phyloP scores from a whole-genome alignment of 306 rosid genomes.

The Clitoria ternatea region DNA sequence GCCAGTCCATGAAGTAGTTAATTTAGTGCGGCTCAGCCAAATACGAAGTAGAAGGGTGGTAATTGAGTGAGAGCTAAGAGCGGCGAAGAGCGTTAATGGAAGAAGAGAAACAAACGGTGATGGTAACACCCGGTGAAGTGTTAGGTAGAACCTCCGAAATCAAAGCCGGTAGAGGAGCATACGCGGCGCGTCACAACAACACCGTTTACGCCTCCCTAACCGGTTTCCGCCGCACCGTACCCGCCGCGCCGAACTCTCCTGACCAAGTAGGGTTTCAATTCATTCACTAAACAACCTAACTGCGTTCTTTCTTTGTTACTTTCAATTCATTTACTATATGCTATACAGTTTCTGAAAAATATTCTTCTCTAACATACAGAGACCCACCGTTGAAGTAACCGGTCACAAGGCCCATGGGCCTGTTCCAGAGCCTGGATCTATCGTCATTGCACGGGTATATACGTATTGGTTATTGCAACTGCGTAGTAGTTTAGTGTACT shows the following conservation, averaged over 20 bases:
- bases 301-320: background rate
- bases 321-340: background rate
- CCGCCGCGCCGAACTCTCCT: slow-evolving; percentile 54
- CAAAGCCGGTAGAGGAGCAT: slow-evolving; percentile 73
- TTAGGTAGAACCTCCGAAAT: slow-evolving; percentile 56
- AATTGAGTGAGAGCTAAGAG: background rate
- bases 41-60: background rate
- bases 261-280: slow-evolving; percentile 49
- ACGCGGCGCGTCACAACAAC: slow-evolving; percentile 52
- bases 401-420: slow-evolving; percentile 90
- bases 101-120: slow-evolving; percentile 30
- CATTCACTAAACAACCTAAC: background rate
- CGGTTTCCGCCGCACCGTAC: slow-evolving; percentile 55
- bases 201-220: slow-evolving; percentile 80
- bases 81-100: slow-evolving; percentile 24
- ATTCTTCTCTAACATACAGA: slow-evolving; percentile 33
- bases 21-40: background rate
- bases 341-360: background rate
- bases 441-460: slow-evolving; percentile 73
- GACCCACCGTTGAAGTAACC: slow-evolving; percentile 71
- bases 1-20: background rate
- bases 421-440: slow-evolving; percentile 78
- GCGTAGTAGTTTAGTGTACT: too few relatives aligned
- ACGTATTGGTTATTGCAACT: too few relatives aligned
- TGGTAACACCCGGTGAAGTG: slow-evolving; percentile 83